Evolutionary conservation across 306 rosid genomes (phyloP), one percentile per base, ranked within the genome.

Genomic region (Trichosanthes truncata): DNA sequence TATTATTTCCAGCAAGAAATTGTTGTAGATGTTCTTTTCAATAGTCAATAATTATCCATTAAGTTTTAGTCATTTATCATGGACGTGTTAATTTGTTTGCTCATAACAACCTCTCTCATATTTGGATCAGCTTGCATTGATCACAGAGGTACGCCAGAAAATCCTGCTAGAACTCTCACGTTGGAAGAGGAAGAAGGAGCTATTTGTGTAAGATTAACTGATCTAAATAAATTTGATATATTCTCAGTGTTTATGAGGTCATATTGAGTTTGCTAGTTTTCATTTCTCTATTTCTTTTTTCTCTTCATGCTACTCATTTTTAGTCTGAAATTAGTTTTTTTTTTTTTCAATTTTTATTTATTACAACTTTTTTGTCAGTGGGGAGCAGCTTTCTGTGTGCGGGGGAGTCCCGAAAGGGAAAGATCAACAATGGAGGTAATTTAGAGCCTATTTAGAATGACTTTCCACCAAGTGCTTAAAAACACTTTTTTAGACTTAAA

Each of bases 161-260:
- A 82, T 76, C 99, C 99, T 56, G 99, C 99, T 10, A 83, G 99
- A 82, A 93, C 94, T 84, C 91, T 97, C 92, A 84, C 98, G 0
- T 84, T 96, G 87, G 97, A 96, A 83, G 31, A 85, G 73, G 87
- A 93, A 84, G 94, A 89, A 83, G 99, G 93, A 72, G 86, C 86
- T 2, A 43, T 90, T 40, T 96, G 99, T 82, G 99, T 96, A 86
- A 90, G 97, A 84, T 4, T 23, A 23, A 78, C 60, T 63, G 43
- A 48, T 62, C 25, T 36, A 35, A 12, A 56, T 36, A 53, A 38
- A 11, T 55, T 55, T 9, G 26, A 29, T 74, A 49, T 48, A 15
- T 48, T 73, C 77, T 48, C 7, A 25, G 55, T 46, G 57, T 20
- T 35, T 63, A 36, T 5, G 36, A 12, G 15, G 12, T 69, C n/a